phyloP scores from a whole-genome alignment of 2,329 filamentous ascomycete genomes.

The Alternaria sp. region DNA sequence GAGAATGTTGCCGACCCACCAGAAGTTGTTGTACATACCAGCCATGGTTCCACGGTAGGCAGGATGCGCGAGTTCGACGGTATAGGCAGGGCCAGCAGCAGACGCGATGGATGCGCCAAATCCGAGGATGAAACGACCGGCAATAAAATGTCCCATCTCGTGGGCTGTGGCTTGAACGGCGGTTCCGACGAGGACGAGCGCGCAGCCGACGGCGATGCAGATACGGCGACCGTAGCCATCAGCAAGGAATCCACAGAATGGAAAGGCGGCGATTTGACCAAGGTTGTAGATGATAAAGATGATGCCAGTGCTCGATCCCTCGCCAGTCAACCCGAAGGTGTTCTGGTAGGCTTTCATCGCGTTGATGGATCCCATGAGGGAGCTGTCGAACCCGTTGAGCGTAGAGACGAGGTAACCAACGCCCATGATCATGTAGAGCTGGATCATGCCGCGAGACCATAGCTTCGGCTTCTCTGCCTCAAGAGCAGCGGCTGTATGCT shows the following conservation, averaged over 20 bases:
- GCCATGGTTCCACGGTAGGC: slow-evolving; percentile 66
- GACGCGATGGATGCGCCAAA: slow-evolving; percentile 62
- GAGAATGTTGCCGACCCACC: slow-evolving; percentile 58
- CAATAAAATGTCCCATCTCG: slow-evolving; percentile 60
- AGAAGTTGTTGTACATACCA: slow-evolving; percentile 60
- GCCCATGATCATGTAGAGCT: slow-evolving; percentile 44
- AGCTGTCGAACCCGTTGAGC: slow-evolving; percentile 46
- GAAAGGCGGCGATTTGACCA: slow-evolving; percentile 59
- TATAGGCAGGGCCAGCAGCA: slow-evolving; percentile 64
- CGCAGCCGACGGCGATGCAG: slow-evolving; percentile 63
- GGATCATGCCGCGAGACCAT: slow-evolving; percentile 38
- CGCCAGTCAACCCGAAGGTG: slow-evolving; percentile 57
- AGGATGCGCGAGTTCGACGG: slow-evolving; percentile 66
- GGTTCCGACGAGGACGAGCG: slow-evolving; percentile 60
- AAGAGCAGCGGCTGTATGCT: slow-evolving; percentile 32
- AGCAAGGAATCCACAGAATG: slow-evolving; percentile 50
- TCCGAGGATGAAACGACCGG: slow-evolving; percentile 49
- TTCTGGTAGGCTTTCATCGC: slow-evolving; percentile 59
- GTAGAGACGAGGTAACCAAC: slow-evolving; percentile 45
- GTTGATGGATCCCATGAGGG: slow-evolving; percentile 58
- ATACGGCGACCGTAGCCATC: slow-evolving; percentile 57
- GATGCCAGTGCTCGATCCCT: slow-evolving; percentile 58
- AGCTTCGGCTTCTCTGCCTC: slow-evolving; percentile 42
- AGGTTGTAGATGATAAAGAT: slow-evolving; percentile 56
- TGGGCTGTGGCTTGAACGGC: slow-evolving; percentile 59